phyloP scores from a whole-genome alignment of 2,329 filamentous ascomycete species.

The Paraphaeosphaeria minitans region DNA sequence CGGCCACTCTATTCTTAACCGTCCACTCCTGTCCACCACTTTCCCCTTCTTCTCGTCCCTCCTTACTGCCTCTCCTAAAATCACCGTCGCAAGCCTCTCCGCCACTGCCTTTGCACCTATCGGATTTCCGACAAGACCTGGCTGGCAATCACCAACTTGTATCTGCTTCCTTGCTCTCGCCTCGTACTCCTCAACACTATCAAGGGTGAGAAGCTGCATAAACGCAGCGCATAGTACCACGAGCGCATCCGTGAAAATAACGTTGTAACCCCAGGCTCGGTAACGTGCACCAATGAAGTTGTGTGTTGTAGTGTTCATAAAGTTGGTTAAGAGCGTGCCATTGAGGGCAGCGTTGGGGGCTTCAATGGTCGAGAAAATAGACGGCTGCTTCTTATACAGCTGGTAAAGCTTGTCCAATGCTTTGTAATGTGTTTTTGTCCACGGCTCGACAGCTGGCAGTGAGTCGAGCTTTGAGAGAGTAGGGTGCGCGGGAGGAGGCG shows the following conservation, averaged over 20 bases:
- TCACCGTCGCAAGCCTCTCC: slow-evolving; percentile 38
- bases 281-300: slow-evolving; percentile 37
- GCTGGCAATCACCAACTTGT: slow-evolving; percentile 35
- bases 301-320: slow-evolving; percentile 26
- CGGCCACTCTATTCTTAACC: slow-evolving; percentile 24
- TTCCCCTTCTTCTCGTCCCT: slow-evolving; percentile 42
- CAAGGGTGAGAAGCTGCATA: slow-evolving; percentile 37
- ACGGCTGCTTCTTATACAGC: slow-evolving; percentile 37
- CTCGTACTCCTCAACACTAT: slow-evolving; percentile 35
- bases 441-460: slow-evolving; percentile 45
- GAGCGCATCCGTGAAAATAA: slow-evolving; percentile 37
- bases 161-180: slow-evolving; percentile 28
- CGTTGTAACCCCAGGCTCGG: slow-evolving; percentile 43
- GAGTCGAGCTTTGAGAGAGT: slow-evolving; percentile 28
- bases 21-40: slow-evolving; percentile 22
- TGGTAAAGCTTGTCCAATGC: slow-evolving; percentile 44
- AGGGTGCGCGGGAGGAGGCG: slow-evolving; percentile 32
- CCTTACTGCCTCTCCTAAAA: slow-evolving; percentile 40
- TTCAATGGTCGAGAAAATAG: slow-evolving; percentile 37
- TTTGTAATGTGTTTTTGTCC: slow-evolving; percentile 49
- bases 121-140: slow-evolving; percentile 24
- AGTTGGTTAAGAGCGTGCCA: slow-evolving; percentile 31
- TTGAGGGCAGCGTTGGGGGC: slow-evolving; percentile 33
- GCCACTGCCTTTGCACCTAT: slow-evolving; percentile 37
- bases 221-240: slow-evolving; percentile 44